These are phyloP conservation scores for Phalaenopsis aphrodite DNA, from an alignment of 106 monocot species.

Conservation along the genomic window DNA sequence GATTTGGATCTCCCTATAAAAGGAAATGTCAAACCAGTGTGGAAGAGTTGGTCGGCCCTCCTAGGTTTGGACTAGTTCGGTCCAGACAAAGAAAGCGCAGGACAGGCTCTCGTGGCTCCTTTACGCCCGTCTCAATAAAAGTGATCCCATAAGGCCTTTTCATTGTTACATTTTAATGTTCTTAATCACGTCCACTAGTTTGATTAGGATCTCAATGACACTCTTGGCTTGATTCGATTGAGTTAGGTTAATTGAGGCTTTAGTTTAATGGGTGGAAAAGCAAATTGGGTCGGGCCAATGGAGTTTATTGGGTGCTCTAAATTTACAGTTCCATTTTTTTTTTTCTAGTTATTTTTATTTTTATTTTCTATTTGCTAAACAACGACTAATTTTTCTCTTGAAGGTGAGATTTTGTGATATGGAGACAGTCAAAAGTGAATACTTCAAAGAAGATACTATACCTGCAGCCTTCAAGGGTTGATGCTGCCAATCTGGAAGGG, in stretches of 20 bases:
- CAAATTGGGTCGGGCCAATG: too few relatives aligned
- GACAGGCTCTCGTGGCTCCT: too few relatives aligned
- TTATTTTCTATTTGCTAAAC: background rate
- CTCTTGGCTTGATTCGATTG: background rate
- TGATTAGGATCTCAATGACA: too few relatives aligned
- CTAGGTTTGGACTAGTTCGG: too few relatives aligned
- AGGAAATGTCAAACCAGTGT: too few relatives aligned
- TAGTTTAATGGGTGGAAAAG: background rate
- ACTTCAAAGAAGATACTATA: conserved; percentile 46
- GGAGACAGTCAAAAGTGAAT: conserved; percentile 46
- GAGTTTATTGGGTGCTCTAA: background rate
- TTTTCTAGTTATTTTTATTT: background rate
- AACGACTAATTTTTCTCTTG: background rate
- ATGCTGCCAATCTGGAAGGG: background rate
- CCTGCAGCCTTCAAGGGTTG: conserved; percentile 31
- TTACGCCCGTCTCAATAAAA: too few relatives aligned
- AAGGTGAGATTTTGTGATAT: conserved; percentile 59
- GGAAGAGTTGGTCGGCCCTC: too few relatives aligned
- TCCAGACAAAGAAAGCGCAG: too few relatives aligned
- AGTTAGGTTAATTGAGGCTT: background rate
- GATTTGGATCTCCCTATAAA: too few relatives aligned
- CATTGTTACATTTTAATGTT: background rate
- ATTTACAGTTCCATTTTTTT: background rate
- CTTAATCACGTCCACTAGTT: too few relatives aligned
- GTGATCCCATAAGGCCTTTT: too few relatives aligned